Conservation (phyloP, 2,329 filamentous ascomycete species). For the Alternaria tenuissima region DNA sequence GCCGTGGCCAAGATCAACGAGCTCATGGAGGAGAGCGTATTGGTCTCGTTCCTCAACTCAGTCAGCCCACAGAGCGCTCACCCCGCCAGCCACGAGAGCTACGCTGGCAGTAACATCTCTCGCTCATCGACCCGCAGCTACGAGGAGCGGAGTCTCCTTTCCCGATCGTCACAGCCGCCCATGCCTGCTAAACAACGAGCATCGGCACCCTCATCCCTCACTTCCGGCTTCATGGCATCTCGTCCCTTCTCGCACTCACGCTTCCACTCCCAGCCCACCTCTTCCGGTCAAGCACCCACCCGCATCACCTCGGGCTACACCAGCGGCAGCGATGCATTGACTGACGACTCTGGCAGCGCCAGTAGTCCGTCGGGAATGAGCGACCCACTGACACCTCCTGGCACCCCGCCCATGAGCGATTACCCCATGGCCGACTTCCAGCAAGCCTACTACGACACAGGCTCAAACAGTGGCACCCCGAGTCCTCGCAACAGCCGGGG, state of each 20-base stretch:
- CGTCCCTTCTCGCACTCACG: constrained; percentile 49
- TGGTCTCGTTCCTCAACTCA: constrained; percentile 88
- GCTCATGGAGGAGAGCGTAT: constrained; percentile 95
- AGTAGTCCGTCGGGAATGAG: constrained; percentile 56
- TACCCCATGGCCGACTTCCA: constrained; percentile 57
- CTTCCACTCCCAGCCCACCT: constrained; percentile 49
- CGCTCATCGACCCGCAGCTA: constrained; percentile 52
- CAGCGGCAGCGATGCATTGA: constrained; percentile 58
- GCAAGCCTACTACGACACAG: constrained; percentile 46
- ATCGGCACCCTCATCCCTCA: constrained; percentile 51
- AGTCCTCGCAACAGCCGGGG: constrained; percentile 50
- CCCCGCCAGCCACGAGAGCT: constrained; percentile 52
- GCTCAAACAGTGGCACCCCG: constrained; percentile 45
- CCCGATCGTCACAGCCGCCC: constrained; percentile 41
- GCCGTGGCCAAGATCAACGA: constrained; percentile 91
- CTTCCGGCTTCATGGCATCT: constrained; percentile 48
- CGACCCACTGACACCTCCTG: constrained; percentile 78
- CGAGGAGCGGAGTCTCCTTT: constrained; percentile 49
- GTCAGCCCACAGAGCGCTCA: constrained; percentile 60
- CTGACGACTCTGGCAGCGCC: constrained; percentile 70
- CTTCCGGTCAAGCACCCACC: constrained; percentile 37
- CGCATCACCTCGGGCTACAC: constrained; percentile 46
- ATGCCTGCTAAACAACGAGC: constrained; percentile 47
- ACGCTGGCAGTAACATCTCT: constrained; percentile 51
- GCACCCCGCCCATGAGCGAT: constrained; percentile 72